Evolutionary conservation across 2,329 filamentous ascomycete species (phyloP).

Genomic region (Pseudocercospora cruenta): DNA sequence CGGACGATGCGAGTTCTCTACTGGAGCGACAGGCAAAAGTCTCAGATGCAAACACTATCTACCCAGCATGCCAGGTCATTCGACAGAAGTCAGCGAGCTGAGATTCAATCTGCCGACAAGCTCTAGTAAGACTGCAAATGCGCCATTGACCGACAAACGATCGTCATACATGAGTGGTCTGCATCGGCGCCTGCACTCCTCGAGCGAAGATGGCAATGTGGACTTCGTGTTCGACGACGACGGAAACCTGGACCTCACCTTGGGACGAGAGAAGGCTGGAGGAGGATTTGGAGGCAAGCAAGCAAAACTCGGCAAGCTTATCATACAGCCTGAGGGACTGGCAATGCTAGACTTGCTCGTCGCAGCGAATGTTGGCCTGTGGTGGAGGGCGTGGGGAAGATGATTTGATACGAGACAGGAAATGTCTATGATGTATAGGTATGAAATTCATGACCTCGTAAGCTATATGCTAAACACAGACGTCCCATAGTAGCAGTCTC

Average conservation of each 20-base stretch:
- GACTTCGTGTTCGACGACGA: conserved; percentile 38
- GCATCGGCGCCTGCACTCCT: conserved; percentile 16
- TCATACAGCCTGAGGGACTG: conserved; percentile 83
- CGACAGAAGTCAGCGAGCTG: conserved; percentile 73
- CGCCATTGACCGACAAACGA: conserved; percentile 37
- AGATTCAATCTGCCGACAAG: conserved; percentile 81
- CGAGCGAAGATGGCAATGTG: conserved; percentile 22
- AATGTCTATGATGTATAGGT: conserved; percentile 5
- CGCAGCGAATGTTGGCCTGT: conserved; percentile 86
- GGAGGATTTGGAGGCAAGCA: conserved; percentile 83
- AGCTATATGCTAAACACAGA: background rate
- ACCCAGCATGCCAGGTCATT: conserved; percentile 37
- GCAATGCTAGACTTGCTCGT: conserved; percentile 96
- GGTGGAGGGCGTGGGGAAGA: conserved; percentile 74
- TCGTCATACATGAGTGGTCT: conserved; percentile 29
- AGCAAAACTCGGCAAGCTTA: conserved; percentile 91
- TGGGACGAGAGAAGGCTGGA: conserved; percentile 82
- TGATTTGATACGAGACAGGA: background rate
- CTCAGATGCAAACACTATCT: conserved; percentile 39
- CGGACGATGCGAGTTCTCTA: conserved; percentile 81
- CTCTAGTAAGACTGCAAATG: conserved; percentile 33
- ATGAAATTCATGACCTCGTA: background rate
- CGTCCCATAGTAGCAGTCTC: background rate
- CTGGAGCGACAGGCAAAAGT: conserved; percentile 70
- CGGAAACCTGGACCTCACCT: conserved; percentile 67